Evolutionary conservation across 179 eudicot species (phyloP), one percentile per base, ranked within the genome.

Genomic region (Spergularia azorica): DNA sequence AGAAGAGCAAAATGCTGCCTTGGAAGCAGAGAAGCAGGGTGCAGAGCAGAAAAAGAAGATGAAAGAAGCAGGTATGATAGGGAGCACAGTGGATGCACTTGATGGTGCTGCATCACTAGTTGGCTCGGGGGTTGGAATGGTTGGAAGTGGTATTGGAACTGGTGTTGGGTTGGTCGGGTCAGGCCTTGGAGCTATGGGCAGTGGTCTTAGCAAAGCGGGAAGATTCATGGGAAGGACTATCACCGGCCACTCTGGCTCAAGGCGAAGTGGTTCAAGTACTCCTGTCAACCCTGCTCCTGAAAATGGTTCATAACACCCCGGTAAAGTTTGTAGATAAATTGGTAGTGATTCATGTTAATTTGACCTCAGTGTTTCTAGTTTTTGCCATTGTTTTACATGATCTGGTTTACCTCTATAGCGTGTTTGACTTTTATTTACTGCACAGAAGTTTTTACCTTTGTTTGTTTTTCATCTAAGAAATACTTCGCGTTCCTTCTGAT

Each of bases 41-140:
- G 87, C 87, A 5, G 98, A 94, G 84, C 85, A 90, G 79, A 86
- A 89, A 79, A 88, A 91, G 91, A 92, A 74, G 84, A 84, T 94
- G 83, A 94, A 90, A 85, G 97, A 87, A 63, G 94, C 90, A 0
- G 98, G 98, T 66, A 82, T 91, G 52, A 89, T 94, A 6, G 96
- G 96, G 21, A 92, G 97, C 86, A 91, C 97, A 4, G 87, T 92
- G 90, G 98, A 94, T 59, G 98, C 97, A 21, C 84, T 94, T 8
- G 98, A 83, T 32, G 91, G 93, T 69, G 96, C 93, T 0, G 96
- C 88, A 56, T 80, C 86, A 16, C 41, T 88, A 15, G 94, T 91
- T 17, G 93, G 92, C 0, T 82, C 95, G 0, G 90, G 94, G 16
- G 89, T 88, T 2, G 93, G 93, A 41, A 66, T 87, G 73, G 89